Base-by-base conservation (phyloP, 306 rosid species). In the Cyclanthera cordifolia region DNA sequence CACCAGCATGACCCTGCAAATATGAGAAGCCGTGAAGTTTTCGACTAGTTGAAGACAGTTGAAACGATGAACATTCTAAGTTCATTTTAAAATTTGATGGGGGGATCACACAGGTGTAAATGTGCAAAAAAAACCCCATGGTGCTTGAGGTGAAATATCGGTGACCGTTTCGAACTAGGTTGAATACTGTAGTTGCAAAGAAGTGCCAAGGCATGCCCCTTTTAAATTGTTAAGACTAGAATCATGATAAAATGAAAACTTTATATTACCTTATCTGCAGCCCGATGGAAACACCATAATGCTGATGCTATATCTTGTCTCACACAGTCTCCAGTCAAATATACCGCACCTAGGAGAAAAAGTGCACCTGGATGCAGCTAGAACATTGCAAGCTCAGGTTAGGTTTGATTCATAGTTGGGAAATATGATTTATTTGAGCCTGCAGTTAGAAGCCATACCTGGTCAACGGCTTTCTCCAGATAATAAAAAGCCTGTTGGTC, bases 351-450 rank as follows among this genome's bases (percentile, higher is more conserved):
- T 59, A 93, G 77, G 75, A 93, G 96, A 74, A 87, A 93, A 71
- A 89, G 98, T 52, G 98, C 95, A 74, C 88, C 94, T 76, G 98
- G 90, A 84, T 93, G 96, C 81, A 87, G 77, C 98, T 93, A 75
- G 48, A 83, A 73, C 71, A 82, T 27, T 67, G 70, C 66, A 65
- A 65, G 79, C 32, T 47, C 74, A 43, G 57, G 58, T 84, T 32
- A 91, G 85, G 79, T 77, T 78, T 73, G 39, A 39, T 68, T 43
- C 70, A 41, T 70, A 71, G 58, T 70, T 48, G 15, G 2, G 27
- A 76, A 54, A 64, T 73, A 34, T 53, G 58, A 39, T 70, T 57
- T 53, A 30, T 47, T 74, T 25, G 72, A 14, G 71, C 53, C 78
- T 69, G 47, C 71, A 53, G 75, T 60, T 60, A 15, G n/a, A 59